Conservation (phyloP, 2,329 filamentous ascomycete genomes). For the Westerdykella ornata region DNA sequence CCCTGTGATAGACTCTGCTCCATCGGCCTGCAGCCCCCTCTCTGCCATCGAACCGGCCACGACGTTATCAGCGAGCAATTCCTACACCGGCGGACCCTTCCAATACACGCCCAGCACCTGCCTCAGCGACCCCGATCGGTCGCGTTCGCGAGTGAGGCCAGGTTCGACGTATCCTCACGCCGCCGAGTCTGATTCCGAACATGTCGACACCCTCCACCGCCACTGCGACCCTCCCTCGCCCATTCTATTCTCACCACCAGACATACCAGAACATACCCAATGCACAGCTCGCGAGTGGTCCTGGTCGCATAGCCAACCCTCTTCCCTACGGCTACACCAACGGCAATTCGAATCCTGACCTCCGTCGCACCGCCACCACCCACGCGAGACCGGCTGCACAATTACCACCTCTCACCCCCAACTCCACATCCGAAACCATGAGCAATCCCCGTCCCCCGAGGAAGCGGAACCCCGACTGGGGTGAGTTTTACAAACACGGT, state of each 20-base stretch:
- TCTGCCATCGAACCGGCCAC: constrained; percentile 6
- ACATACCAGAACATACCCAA: constrained; percentile 32
- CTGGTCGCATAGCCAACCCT: constrained; percentile 30
- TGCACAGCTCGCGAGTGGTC: constrained; percentile 29
- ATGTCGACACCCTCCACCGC: constrained; percentile 43
- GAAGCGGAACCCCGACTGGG: constrained; percentile 36
- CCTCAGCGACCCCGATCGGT: constrained; percentile 8
- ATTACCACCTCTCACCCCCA: constrained; percentile 23
- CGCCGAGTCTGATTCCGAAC: constrained; percentile 16
- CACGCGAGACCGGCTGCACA: constrained; percentile 28
- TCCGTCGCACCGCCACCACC: constrained; percentile 31
- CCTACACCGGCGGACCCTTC: constrained; percentile 11
- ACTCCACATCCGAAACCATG: constrained; percentile 22
- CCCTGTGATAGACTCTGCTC: constrained; percentile 19
- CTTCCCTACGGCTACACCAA: constrained; percentile 37
- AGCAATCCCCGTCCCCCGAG: constrained; percentile 11
- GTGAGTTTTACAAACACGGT: constrained; percentile 41
- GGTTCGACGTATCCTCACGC: constrained; percentile 24
- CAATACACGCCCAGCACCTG: constrained; percentile 8
- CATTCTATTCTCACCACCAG: constrained; percentile 39
- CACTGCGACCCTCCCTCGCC: constrained; percentile 38
- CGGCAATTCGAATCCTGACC: constrained; percentile 31
- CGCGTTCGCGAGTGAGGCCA: constrained; percentile 16
- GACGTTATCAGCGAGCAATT: constrained; percentile 9
- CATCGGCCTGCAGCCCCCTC: constrained; percentile 3